Evolutionary conservation across 2,329 filamentous ascomycete genomes (phyloP), one percentile per base, ranked within the genome.

Genomic region (Diaporthe ilicicola): DNA sequence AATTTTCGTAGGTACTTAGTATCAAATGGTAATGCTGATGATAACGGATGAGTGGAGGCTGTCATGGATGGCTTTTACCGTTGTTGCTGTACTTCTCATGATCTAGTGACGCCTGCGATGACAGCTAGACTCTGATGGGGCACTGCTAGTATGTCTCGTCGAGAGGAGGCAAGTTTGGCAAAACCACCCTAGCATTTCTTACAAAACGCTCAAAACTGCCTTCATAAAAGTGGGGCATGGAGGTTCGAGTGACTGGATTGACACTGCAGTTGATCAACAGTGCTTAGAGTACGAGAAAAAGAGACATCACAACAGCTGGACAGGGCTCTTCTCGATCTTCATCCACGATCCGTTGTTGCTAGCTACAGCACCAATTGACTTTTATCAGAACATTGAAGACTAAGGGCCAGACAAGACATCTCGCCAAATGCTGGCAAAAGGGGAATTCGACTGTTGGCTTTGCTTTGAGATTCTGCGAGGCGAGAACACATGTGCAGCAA

Each of bases 31-130:
- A 3, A 27, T 37, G n/a, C 29, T 22, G 10, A 9, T 64, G 59
- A 64, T 64, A 64, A 42, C 44, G 59, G 44, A 50, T 4, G n/a
- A 64, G 29, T 37, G 44, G 27, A 37, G 13, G 29, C 7, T 50
- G 17, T 15, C 44, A 19, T 37, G n/a, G 15, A 37, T 48, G 3
- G 32, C 7, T 37, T 15, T 64, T n/a, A 9, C 24, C 7, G 4
- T 34, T 24, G 44, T 50, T 17, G 32, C n/a, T 24, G 15, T 39
- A 39, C 8, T 39, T 15, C 13, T 17, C n/a, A 37, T 50, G 29
- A 50, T 64, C 42, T 24, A 37, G 59, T 64, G 59, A 37, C n/a
- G 59, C 59, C 29, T 37, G 29, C 34, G 12, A 48, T 62, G 44
- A 64, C 59, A 37, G n/a, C n/a, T 64, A 27, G 29, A 50, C 17